These are phyloP conservation scores for Solanum appendiculatum DNA, from an alignment of 257 asterid species.

Conservation along the genomic window DNA sequence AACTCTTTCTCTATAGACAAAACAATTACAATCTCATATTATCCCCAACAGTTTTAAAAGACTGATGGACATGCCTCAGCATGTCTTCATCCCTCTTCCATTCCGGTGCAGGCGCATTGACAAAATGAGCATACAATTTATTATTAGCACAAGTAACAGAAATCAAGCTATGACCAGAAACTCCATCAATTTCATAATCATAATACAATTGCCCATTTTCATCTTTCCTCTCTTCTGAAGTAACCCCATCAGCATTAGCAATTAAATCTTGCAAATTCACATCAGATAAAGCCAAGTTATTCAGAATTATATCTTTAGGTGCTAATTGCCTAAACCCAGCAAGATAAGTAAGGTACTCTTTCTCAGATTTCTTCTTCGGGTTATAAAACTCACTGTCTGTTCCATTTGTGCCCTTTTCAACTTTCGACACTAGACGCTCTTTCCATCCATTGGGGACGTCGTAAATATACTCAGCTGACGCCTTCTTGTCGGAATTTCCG, in stretches of 20 bases:
- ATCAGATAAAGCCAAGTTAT: slow-evolving; percentile 79
- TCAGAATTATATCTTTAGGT: slow-evolving; percentile 56
- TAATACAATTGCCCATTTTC: slow-evolving; percentile 79
- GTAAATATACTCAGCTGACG: slow-evolving; percentile 87
- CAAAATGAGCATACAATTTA: slow-evolving; percentile 90
- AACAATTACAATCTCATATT: background rate
- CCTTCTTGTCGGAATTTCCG: slow-evolving; percentile 78
- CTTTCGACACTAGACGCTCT: slow-evolving; percentile 61
- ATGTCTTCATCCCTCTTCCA: slow-evolving; percentile 73
- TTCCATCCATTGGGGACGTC: slow-evolving; percentile 96
- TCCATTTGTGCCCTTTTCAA: slow-evolving; percentile 88
- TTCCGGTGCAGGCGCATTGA: slow-evolving; percentile 71
- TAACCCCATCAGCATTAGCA: slow-evolving; percentile 62
- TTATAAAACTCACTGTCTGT: slow-evolving; percentile 90
- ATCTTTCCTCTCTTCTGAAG: slow-evolving; percentile 56
- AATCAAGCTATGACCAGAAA: slow-evolving; percentile 68
- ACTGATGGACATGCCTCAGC: slow-evolving; percentile 68
- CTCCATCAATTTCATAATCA: slow-evolving; percentile 73
- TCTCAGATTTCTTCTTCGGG: slow-evolving; percentile 76
- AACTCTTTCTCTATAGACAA: background rate
- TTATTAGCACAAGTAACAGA: slow-evolving; percentile 87
- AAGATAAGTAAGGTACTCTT: slow-evolving; percentile 72
- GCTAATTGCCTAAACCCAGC: slow-evolving; percentile 69
- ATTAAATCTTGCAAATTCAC: slow-evolving; percentile 79
- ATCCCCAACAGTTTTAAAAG: slow-evolving; percentile 76